Conservation (phyloP, 306 rosid species). For the Vachellia collinsii region DNA sequence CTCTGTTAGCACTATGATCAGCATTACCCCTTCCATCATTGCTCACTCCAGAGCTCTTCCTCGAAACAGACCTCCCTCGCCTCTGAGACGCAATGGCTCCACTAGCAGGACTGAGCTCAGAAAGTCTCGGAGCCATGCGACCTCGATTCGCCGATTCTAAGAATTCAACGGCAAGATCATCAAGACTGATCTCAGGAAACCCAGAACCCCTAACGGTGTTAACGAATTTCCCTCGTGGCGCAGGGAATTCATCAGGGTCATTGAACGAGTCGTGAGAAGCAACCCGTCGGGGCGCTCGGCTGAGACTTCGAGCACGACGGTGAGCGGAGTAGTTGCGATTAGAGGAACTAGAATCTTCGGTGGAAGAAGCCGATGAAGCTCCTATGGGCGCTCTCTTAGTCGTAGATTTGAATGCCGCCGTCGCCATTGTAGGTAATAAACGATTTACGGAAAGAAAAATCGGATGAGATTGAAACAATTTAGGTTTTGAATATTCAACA, state of each 20-base stretch:
- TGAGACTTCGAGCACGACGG: constrained; percentile 95
- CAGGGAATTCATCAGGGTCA: constrained; percentile 36
- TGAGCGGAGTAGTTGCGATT: constrained; percentile 58
- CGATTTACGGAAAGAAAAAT: background rate
- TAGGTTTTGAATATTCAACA: constrained; percentile 24
- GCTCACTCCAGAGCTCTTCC: constrained; percentile 56
- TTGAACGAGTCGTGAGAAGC: constrained; percentile 38
- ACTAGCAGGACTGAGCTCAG: constrained; percentile 45
- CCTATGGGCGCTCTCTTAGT: constrained; percentile 76
- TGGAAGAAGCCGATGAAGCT: constrained; percentile 43
- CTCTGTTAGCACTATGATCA: constrained; percentile 45
- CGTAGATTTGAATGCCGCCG: constrained; percentile 95
- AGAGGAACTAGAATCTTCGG: constrained; percentile 55
- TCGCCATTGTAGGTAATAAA: constrained; percentile 56
- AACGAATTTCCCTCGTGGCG: constrained; percentile 70
- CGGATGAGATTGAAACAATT: background rate
- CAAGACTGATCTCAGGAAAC: constrained; percentile 94
- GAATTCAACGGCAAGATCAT: constrained; percentile 84
- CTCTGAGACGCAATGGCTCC: constrained; percentile 49
- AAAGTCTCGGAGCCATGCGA: constrained; percentile 46
- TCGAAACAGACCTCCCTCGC: constrained; percentile 93
- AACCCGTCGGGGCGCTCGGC: constrained; percentile 62
- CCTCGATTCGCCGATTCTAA: constrained; percentile 79
- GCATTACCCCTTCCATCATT: constrained; percentile 51
- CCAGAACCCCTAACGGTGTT: constrained; percentile 89